These are phyloP conservation scores for Penicillium pancosmium DNA, from an alignment of 495 filamentous ascomycete species.

Conservation along the genomic window DNA sequence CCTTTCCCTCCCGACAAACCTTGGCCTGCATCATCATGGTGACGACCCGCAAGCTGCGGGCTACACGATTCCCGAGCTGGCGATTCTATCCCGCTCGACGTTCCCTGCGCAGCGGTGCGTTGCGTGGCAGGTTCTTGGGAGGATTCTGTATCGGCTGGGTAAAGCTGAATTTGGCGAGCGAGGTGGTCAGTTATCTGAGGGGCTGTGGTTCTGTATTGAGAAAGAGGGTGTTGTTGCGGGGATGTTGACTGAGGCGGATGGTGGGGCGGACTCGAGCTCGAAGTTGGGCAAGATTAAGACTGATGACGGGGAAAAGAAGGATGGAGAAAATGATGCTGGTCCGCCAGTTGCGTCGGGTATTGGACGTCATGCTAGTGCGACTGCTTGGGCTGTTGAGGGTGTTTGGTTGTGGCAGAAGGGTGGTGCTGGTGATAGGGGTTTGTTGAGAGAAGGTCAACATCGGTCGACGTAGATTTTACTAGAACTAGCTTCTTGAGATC, in stretches of 20 bases:
- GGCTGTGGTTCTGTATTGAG: slow-evolving; percentile 76
- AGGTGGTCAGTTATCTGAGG: slow-evolving; percentile 58
- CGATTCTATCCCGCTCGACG: slow-evolving; percentile 75
- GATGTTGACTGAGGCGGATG: slow-evolving; percentile 67
- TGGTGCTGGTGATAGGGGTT: slow-evolving; percentile 57
- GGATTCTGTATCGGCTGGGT: slow-evolving; percentile 83
- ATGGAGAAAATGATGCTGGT: slow-evolving; percentile 4
- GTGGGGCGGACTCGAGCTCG: slow-evolving; percentile 27
- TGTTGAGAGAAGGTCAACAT: slow-evolving; percentile 40
- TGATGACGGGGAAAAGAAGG: slow-evolving; percentile 23
- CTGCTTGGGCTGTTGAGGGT: slow-evolving; percentile 84
- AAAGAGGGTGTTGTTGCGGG: slow-evolving; percentile 74
- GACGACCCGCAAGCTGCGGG: slow-evolving; percentile 92
- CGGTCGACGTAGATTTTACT: slow-evolving; percentile 28
- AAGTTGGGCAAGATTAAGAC: not conserved
- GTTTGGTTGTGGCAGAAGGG: slow-evolving; percentile 90
- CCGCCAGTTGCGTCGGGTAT: slow-evolving; percentile 31
- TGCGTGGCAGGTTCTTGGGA: slow-evolving; percentile 86
- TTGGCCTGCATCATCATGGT: slow-evolving; percentile 92
- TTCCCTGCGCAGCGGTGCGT: slow-evolving; percentile 88
- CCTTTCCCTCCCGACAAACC: slow-evolving; percentile 67
- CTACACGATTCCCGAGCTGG: slow-evolving; percentile 89
- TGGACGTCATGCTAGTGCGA: slow-evolving; percentile 62
- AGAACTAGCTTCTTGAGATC: too few species aligned
- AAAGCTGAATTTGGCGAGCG: slow-evolving; percentile 74